Conservation (phyloP, 1,284 basidiomycete species). For the Ceratobasidium sp. region DNA sequence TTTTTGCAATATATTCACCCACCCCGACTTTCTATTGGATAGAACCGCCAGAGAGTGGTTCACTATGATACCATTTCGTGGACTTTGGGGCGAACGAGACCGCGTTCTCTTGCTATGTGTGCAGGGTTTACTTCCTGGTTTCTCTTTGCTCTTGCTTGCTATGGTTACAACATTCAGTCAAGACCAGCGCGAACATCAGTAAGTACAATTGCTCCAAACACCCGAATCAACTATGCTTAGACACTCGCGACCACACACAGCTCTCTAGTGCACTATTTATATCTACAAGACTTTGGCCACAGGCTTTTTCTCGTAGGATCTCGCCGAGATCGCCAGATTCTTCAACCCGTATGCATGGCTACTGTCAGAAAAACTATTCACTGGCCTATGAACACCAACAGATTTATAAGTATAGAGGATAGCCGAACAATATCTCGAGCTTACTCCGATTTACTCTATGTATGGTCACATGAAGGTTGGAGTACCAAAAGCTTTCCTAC, state of each 20-base stretch:
- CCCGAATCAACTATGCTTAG: neutral
- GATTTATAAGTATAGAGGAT: neutral
- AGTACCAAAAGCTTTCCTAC: neutral
- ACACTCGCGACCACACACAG: too few species aligned
- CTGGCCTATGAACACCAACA: neutral
- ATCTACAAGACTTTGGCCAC: neutral
- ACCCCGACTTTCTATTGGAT: neutral
- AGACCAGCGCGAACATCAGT: neutral
- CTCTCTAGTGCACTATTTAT: neutral
- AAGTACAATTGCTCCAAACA: neutral
- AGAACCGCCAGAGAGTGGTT: neutral
- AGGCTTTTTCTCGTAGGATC: constrained; percentile 7
- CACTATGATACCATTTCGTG: neutral
- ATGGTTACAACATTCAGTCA: neutral
- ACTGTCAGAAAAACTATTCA: neutral
- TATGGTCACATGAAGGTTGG: neutral
- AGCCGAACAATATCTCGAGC: neutral
- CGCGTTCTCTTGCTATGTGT: neutral
- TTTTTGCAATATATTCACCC: neutral
- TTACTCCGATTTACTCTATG: neutral
- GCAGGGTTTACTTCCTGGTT: constrained; percentile 9
- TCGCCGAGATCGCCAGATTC: neutral
- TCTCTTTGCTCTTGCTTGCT: neutral
- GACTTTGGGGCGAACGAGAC: constrained; percentile 10
- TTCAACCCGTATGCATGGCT: neutral